phyloP scores from a whole-genome alignment of 169 alveolate species.

The Fabrea salina region DNA sequence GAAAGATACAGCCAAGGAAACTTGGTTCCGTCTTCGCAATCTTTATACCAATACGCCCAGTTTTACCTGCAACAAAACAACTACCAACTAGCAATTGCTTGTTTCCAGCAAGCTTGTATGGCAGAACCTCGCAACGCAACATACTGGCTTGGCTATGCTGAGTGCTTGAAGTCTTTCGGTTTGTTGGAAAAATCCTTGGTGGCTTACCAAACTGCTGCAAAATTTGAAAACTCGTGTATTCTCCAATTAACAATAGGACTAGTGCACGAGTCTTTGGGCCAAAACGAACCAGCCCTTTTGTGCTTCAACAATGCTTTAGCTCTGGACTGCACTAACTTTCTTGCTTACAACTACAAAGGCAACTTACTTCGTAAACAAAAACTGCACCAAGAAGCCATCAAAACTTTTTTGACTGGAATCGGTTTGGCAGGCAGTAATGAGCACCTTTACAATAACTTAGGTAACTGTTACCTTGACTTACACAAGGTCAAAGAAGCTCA shows the following conservation, averaged over 20 bases:
- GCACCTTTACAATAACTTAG: slow-evolving; percentile 8
- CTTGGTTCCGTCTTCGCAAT: no score
- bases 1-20: no score
- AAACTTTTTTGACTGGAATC: slow-evolving; percentile 31
- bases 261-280: slow-evolving; percentile 35
- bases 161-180: background rate
- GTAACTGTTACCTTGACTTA: background rate
- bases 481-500: background rate
- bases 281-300: slow-evolving; percentile 39
- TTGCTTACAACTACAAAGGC: slow-evolving; percentile 46
- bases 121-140: background rate
- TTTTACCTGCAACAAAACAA: background rate
- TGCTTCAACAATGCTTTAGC: slow-evolving; percentile 47
- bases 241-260: slow-evolving; percentile 30
- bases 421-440: slow-evolving; percentile 20
- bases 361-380: slow-evolving; percentile 42
- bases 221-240: background rate
- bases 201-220: background rate
- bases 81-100: background rate
- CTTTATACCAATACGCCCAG: background rate
- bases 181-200: background rate
- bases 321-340: slow-evolving; percentile 41
- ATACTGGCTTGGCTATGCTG: background rate
- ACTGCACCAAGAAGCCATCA: slow-evolving; percentile 32
- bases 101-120: background rate